Evolutionary conservation across 768 basidiomycete species (phyloP), one percentile per base, ranked within the genome.

Genomic region (Leucocoprinus sp.): DNA sequence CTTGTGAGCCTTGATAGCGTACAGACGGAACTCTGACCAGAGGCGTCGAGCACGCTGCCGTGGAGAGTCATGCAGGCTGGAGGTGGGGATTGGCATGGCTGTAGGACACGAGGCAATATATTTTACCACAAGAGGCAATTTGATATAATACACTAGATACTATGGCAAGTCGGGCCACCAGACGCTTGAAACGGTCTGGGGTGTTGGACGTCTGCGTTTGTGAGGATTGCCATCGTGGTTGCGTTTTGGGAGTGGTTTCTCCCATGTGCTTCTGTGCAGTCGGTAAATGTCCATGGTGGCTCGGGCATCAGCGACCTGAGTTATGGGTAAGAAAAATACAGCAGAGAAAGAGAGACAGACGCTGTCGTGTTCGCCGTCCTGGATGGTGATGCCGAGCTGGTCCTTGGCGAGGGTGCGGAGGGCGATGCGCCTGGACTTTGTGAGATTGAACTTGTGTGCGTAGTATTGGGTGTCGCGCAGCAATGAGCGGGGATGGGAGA

Each of bases 241-340:
- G n/a, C n/a, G n/a, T n/a, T n/a, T n/a, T n/a, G n/a, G n/a, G n/a
- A n/a, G n/a, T n/a, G n/a, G n/a, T n/a, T 70, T 70, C 53, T 98
- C 93, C 90, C 90, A 98, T 37, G 78, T 72, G 42, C 78, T 80
- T 54, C 85, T 82, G 61, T 93, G 74, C 14, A 93, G 57, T 5
- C 92, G 75, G 60, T 86, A 97, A 29, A 97, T 68, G 0, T 91
- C 93, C 91, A 99, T 96, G 0, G 93, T 88, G 0, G 93, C 95
- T 42, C 93, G 75, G 0, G 93, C 92, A 59, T 98, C 93, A 14
- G 78, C 87, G 4, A 97, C 82, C 93, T 96, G 1, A 29, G 26
- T 23, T 29, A n/a, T 35, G 49, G 27, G 27, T 28, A 28, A 28
- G 5, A 12, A 27, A 27, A 11, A 5, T 27, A 5, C 11, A 27